These are phyloP conservation scores for Suhomyces panamericanus DNA, from an alignment of 1,139 yeast species.

Conservation along the genomic window DNA sequence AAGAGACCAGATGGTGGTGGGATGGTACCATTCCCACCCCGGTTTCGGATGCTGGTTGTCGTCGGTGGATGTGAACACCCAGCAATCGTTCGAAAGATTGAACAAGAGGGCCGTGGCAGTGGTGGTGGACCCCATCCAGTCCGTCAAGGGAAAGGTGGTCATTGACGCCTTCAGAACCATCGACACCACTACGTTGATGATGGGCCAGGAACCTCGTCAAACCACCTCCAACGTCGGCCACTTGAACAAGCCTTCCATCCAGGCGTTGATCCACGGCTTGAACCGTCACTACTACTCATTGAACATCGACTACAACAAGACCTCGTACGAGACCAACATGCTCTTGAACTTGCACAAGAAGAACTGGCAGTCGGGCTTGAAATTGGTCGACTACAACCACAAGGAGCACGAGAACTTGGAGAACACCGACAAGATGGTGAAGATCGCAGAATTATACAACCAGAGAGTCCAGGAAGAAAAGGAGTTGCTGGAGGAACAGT, in stretches of 20 bases:
- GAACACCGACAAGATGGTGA: constrained; percentile 78
- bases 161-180: constrained; percentile 97
- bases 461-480: constrained; percentile 91
- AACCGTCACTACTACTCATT: constrained; percentile 96
- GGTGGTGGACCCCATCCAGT: constrained; percentile 96
- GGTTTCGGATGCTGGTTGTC: constrained; percentile 99
- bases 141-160: constrained; percentile 97
- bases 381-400: constrained; percentile 72
- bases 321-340: constrained; percentile 92
- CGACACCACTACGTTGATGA: constrained; percentile 83
- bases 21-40: constrained; percentile 99
- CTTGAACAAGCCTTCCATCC: constrained; percentile 95
- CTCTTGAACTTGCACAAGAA: constrained; percentile 90
- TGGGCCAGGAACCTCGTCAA: constrained; percentile 98
- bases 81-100: constrained; percentile 94
- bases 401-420: constrained; percentile 76
- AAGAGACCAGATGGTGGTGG: constrained; percentile 97
- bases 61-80: constrained; percentile 95
- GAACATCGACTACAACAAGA: constrained; percentile 92
- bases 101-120: constrained; percentile 96
- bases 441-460: constrained; percentile 86
- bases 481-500: constrained; percentile 82
- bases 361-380: constrained; percentile 93
- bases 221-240: constrained; percentile 96
- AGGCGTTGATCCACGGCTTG: constrained; percentile 94